Conservation (phyloP, 768 basidiomycete species). For the Lentinus tigrinus region DNA sequence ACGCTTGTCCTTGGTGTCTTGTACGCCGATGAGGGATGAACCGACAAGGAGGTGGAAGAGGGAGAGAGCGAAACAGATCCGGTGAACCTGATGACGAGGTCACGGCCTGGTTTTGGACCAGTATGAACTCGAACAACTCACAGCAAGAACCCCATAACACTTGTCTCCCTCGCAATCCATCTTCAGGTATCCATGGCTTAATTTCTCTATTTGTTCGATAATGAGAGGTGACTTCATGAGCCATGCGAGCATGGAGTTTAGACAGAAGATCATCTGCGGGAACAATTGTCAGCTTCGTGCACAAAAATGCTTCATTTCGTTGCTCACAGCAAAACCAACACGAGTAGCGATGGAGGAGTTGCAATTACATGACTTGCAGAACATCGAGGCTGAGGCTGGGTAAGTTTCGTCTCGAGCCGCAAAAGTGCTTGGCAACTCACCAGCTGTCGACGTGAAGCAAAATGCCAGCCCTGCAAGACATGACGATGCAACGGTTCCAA, state of each 20-base stretch:
- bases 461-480: slow-evolving; percentile 82
- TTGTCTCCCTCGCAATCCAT: slow-evolving; percentile 93
- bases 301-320: neutral
- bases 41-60: slow-evolving; percentile 87
- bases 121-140: slow-evolving; percentile 45
- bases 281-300: neutral
- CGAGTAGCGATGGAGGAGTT: slow-evolving; percentile 98
- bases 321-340: slow-evolving; percentile 86
- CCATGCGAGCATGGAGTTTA: slow-evolving; percentile 97
- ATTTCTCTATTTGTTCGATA: slow-evolving; percentile 84
- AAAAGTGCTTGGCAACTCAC: slow-evolving; percentile 35
- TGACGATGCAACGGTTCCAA: slow-evolving; percentile 76
- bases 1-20: slow-evolving; percentile 88
- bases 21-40: slow-evolving; percentile 77
- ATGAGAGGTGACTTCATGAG: slow-evolving; percentile 90
- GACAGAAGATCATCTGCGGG: slow-evolving; percentile 83
- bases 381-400: slow-evolving; percentile 71
- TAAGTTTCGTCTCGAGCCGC: neutral
- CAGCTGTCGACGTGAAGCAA: slow-evolving; percentile 84
- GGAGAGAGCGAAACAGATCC: slow-evolving; percentile 92
- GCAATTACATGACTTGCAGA: slow-evolving; percentile 98
- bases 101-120: neutral
- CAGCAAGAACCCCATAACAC: slow-evolving; percentile 95
- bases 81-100: slow-evolving; percentile 64
- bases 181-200: slow-evolving; percentile 96